Evolutionary conservation across 2,329 filamentous ascomycete genomes (phyloP), one percentile per base, ranked within the genome.

Genomic region (Talaromyces rugulosus): DNA sequence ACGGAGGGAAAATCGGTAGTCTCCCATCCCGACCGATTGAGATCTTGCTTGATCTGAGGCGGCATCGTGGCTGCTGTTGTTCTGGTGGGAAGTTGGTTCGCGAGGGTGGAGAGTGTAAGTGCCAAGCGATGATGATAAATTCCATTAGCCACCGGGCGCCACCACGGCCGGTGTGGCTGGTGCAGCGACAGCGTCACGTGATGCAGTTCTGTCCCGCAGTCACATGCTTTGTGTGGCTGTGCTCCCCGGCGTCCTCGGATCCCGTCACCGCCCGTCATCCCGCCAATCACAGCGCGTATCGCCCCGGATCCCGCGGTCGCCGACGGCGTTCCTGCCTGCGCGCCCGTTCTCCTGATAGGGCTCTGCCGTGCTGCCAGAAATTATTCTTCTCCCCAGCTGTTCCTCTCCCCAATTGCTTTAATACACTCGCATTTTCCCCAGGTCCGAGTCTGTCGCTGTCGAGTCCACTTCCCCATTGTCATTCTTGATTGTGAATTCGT

Each of bases 11-110:
- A 82, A 65, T 82, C 80, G 23, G 78, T 80, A 5, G 92, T 90
- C 78, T 99, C 95, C 92, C 93, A 97, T 63, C 95, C 95, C 18
- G 92, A 95, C 59, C 95, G 87, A 79, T 98, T 97, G 54, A 97
- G 84, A 74, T 97, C 93, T 75, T 96, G 90, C 77, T 98, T 97
- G 75, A 97, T 97, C 76, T 96, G 92, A 12, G 92, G 90, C 61
- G 91, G 90, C 87, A 96, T 94, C 61, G 40, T 59, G 52, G 30
- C 16, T 34, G n/a, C 12, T 27, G 18, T 36, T 14, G 11, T 36
- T 23, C 12, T 56, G 18, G 5, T 9, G 5, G 27, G 56, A 30
- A 33, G 23, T 59, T 23, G n/a, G 28, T 28, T 14, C 18, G 42
- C 42, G 44, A 28, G 28, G 6, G 50, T 16, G 30, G 50, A 53